These are phyloP conservation scores for Yamadazyma aaseri DNA, from an alignment of 1,139 yeast genomes.

Conservation along the genomic window DNA sequence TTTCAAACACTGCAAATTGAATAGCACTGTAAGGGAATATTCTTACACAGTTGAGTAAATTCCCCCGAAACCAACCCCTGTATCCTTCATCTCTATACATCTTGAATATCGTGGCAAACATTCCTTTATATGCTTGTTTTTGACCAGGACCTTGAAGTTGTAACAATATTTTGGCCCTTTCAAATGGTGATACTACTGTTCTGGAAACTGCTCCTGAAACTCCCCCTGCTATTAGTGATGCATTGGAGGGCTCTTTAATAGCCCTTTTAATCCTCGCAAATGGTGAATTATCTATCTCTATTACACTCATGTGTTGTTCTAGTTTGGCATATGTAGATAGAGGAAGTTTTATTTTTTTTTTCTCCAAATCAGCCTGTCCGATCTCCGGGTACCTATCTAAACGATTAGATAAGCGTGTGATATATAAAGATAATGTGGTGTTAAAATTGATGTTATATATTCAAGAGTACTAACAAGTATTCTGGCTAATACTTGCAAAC, in stretches of 20 bases:
- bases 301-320: neutral
- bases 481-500: too few species aligned
- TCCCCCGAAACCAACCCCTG: conserved; percentile 86
- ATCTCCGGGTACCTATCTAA: neutral
- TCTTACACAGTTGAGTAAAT: conserved; percentile 83
- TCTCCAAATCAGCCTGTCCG: neutral
- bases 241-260: conserved; percentile 48
- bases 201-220: conserved; percentile 91
- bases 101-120: conserved; percentile 68
- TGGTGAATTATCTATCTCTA: neutral
- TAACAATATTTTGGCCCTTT: conserved; percentile 85
- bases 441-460: too few species aligned
- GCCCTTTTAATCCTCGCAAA: conserved; percentile 22
- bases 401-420: too few species aligned
- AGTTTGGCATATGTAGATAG: neutral
- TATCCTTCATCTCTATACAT: conserved; percentile 91
- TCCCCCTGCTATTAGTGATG: conserved; percentile 60
- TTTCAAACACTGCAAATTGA: conserved; percentile 84
- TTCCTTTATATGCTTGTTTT: conserved; percentile 64
- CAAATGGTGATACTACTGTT: conserved; percentile 93
- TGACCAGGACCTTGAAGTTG: conserved; percentile 84
- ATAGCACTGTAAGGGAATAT: conserved; percentile 95
- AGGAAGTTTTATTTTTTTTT: neutral
- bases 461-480: too few species aligned
- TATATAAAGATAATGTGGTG: too few species aligned